Percentiles rank a stretch among this genome's conserved stretches.
phyloP scores from a whole-genome alignment of 2,329 filamentous ascomycete genomes.

The Sarocladiaceae sp. region DNA sequence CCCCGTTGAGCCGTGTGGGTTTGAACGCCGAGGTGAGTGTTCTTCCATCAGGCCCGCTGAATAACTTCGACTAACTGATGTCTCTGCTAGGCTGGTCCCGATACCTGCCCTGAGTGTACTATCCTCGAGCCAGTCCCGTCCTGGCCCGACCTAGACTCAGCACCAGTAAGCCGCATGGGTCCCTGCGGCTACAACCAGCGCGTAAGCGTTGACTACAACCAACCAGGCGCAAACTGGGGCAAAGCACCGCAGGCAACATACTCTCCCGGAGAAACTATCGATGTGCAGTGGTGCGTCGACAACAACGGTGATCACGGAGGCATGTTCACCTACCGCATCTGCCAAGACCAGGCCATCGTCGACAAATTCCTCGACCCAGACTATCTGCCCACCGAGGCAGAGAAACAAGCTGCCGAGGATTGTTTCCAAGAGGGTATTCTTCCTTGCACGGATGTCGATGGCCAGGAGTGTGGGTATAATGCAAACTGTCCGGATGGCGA shows the following conservation, averaged over 20 bases:
- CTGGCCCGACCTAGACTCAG: constrained; percentile 44
- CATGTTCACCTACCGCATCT: constrained; percentile 53
- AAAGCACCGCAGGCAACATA: constrained; percentile 38
- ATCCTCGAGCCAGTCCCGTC: constrained; percentile 48
- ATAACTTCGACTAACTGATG: constrained; percentile 11
- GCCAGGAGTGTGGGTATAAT: constrained; percentile 44
- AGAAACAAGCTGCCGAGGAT: constrained; percentile 49
- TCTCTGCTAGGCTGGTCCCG: constrained; percentile 34
- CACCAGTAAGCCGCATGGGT: constrained; percentile 42
- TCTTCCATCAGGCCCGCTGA: neutral
- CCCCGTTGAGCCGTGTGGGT: constrained; percentile 38
- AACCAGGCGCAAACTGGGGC: constrained; percentile 40
- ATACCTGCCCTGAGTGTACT: constrained; percentile 50
- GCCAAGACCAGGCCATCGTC: constrained; percentile 45
- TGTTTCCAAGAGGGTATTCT: constrained; percentile 46
- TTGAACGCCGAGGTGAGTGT: constrained; percentile 37
- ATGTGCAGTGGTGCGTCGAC: constrained; percentile 53
- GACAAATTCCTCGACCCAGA: constrained; percentile 43
- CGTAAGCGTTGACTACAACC: constrained; percentile 49
- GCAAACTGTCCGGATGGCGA: constrained; percentile 40
- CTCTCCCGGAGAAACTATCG: constrained; percentile 37
- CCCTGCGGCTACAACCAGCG: constrained; percentile 52
- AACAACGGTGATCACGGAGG: constrained; percentile 53
- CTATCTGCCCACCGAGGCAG: constrained; percentile 44
- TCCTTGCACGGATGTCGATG: constrained; percentile 43